Evolutionary conservation across 148 eudicot genomes (phyloP).

Genomic region (Amaranthus hypochondriacus): DNA sequence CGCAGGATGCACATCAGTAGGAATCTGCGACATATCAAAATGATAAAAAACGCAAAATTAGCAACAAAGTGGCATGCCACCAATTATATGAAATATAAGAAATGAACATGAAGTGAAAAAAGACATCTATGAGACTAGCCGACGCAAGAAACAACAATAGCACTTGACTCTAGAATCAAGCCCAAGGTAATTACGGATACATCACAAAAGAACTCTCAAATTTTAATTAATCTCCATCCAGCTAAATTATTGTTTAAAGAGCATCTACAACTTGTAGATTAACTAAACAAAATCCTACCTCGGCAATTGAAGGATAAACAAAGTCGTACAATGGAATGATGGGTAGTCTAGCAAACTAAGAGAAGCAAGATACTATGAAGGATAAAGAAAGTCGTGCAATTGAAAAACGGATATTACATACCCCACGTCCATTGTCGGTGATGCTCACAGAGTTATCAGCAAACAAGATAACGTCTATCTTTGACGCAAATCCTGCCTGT

Average conservation of each 20-base stretch:
- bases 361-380: not conserved
- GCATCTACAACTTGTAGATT: not conserved
- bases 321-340: not conserved
- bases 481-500: constrained; percentile 95
- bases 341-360: not conserved
- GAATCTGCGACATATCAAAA: constrained; percentile 55
- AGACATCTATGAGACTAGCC: not conserved
- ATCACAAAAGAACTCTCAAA: too few species aligned
- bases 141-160: not conserved
- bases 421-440: constrained; percentile 98
- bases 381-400: constrained; percentile 1
- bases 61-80: not conserved
- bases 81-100: not conserved
- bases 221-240: not conserved
- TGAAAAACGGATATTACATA: constrained; percentile 28
- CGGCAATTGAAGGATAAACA: not conserved
- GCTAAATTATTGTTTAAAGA: not conserved
- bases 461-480: constrained; percentile 58
- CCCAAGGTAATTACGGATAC: not conserved
- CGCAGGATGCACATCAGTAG: constrained; percentile 76
- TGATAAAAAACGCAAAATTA: not conserved
- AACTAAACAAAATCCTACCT: not conserved
- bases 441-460: constrained; percentile 88
- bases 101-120: not conserved
- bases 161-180: not conserved